phyloP scores from a whole-genome alignment of 495 filamentous ascomycete species.

The Neurospora sp. region DNA sequence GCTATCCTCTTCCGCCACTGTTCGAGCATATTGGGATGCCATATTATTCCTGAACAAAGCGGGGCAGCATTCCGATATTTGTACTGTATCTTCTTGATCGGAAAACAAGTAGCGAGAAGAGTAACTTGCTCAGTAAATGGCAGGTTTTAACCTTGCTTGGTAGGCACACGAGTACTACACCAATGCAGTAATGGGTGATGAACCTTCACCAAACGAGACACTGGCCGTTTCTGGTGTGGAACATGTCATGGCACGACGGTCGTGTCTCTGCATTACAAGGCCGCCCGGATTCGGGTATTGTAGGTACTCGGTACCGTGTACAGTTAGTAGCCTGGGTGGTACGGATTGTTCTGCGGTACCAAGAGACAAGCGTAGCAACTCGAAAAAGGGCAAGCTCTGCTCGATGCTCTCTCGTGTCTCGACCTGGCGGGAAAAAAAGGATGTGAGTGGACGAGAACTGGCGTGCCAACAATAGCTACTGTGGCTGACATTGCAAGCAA shows the following conservation, averaged over 20 bases:
- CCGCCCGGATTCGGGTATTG: not conserved
- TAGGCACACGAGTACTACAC: not conserved
- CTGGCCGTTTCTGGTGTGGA: not conserved
- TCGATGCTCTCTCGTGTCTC: not conserved
- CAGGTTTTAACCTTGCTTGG: not conserved
- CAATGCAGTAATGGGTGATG: not conserved
- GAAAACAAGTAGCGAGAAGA: not conserved
- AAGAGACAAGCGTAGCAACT: conserved; percentile 10
- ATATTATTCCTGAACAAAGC: not conserved
- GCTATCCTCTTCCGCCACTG: not conserved
- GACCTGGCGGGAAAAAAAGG: not conserved
- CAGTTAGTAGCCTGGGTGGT: not conserved
- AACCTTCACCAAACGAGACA: not conserved
- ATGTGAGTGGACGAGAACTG: not conserved
- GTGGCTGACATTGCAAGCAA: not conserved
- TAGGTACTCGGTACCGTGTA: not conserved
- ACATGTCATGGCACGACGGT: not conserved
- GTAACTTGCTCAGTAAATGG: not conserved
- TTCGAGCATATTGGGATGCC: not conserved
- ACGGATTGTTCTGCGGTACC: not conserved
- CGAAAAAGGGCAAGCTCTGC: not conserved
- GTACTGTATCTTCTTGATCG: not conserved
- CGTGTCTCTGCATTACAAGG: not conserved
- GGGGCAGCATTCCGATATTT: not conserved
- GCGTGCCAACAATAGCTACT: not conserved